phyloP scores from a whole-genome alignment of 176 grass and related monocot species.

The Aechmea fasciata region DNA sequence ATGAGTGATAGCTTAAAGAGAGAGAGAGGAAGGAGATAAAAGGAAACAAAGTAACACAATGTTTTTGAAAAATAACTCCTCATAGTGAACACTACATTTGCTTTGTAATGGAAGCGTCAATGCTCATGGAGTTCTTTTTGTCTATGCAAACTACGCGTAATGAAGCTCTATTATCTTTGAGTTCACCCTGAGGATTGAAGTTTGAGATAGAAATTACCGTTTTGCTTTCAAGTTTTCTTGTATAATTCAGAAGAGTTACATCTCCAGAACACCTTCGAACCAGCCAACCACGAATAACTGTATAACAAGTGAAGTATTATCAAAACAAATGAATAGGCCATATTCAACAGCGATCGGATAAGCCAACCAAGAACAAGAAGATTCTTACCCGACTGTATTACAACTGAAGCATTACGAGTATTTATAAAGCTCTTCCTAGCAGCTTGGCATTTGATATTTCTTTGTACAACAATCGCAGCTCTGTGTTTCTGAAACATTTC shows the following conservation, averaged over 20 bases:
- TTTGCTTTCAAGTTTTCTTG: constrained; percentile 49
- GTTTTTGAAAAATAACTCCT: neutral
- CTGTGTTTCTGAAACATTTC: constrained; percentile 47
- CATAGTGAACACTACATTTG: no score
- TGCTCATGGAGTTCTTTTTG: no score
- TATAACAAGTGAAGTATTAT: constrained; percentile 9
- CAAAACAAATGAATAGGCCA: constrained; percentile 3
- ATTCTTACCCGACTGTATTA: constrained; percentile 76
- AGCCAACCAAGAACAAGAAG: constrained; percentile 1
- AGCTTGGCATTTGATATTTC: constrained; percentile 53
- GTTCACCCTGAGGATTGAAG: neutral
- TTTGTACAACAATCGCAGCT: constrained; percentile 56
- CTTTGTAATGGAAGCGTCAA: no score
- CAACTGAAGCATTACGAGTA: constrained; percentile 52
- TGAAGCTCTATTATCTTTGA: neutral
- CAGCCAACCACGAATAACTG: constrained; percentile 70
- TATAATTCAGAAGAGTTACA: constrained; percentile 52
- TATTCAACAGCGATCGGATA: neutral
- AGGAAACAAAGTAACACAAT: neutral
- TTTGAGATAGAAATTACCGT: constrained; percentile 33
- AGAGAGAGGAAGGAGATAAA: neutral
- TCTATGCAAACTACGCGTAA: neutral
- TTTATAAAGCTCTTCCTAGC: constrained; percentile 61
- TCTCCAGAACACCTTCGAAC: constrained; percentile 76
- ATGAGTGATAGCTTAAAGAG: no score